Percentiles rank a stretch among this genome's conserved stretches.
phyloP scores from a whole-genome alignment of 2,329 filamentous ascomycete species.

The Emydomyces testavorans region DNA sequence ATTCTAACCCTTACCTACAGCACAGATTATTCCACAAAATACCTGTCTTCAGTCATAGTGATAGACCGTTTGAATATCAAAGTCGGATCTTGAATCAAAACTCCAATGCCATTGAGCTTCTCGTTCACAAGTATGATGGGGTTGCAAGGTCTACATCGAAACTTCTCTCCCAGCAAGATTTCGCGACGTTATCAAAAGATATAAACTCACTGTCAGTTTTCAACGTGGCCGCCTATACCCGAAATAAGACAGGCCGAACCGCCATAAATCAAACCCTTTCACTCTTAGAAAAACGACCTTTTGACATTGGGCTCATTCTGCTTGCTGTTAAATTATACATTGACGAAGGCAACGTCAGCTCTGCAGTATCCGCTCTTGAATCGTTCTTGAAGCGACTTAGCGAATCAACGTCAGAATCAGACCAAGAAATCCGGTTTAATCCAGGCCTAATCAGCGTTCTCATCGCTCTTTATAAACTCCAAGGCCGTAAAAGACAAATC shows the following conservation, averaged over 20 bases:
- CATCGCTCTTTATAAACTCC: constrained; percentile 64
- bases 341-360: constrained; percentile 55
- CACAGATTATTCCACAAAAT: constrained; percentile 46
- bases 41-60: constrained; percentile 37
- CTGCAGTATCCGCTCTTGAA: constrained; percentile 65
- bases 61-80: constrained; percentile 50
- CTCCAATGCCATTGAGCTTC: constrained; percentile 45
- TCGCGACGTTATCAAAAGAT: constrained; percentile 40
- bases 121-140: constrained; percentile 49
- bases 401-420: constrained; percentile 42
- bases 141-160: constrained; percentile 46
- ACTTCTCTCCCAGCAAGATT: constrained; percentile 38
- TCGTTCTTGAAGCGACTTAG: constrained; percentile 63
- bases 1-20: constrained; percentile 46
- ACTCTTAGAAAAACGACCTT: constrained; percentile 60
- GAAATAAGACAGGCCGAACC: constrained; percentile 51
- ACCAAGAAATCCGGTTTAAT: constrained; percentile 62
- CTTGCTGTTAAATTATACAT: constrained; percentile 75
- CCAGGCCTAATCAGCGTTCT: constrained; percentile 73
- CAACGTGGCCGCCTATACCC: constrained; percentile 63
- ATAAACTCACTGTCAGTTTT: constrained; percentile 50
- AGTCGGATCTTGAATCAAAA: constrained; percentile 44
- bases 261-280: constrained; percentile 59
- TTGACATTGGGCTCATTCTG: constrained; percentile 67
- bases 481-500: constrained; percentile 61